Evolutionary conservation across 495 filamentous ascomycete species (phyloP).

Genomic region (Poronia punctata): DNA sequence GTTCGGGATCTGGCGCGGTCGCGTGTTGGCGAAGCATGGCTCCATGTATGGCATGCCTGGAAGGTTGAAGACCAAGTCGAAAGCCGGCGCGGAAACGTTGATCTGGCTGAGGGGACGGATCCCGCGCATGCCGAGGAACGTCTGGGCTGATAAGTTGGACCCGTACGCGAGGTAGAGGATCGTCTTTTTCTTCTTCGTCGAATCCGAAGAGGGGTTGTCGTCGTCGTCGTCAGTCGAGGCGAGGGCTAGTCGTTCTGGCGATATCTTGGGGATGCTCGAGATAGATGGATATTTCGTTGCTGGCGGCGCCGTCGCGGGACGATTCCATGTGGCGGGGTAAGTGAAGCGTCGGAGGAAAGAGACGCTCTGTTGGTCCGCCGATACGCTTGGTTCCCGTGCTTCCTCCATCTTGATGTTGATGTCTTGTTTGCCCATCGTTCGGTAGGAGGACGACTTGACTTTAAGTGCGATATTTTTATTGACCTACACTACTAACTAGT

Average conservation of each 20-base stretch:
- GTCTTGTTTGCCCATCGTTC: too few species aligned
- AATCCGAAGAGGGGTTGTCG: conserved; percentile 5
- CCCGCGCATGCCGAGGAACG: conserved; percentile 66
- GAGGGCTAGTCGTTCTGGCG: conserved; percentile 19
- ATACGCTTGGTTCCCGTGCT: conserved; percentile 1
- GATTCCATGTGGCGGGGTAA: conserved; percentile 8
- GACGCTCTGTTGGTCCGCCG: conserved; percentile 9
- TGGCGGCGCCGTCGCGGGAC: neutral
- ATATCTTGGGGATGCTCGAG: conserved; percentile 19
- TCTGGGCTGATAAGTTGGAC: conserved; percentile 72
- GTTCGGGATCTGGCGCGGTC: conserved; percentile 46
- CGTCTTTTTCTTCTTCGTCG: too few species aligned
- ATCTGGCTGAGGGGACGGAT: conserved; percentile 72
- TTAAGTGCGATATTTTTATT: too few species aligned
- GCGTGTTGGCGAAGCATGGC: conserved; percentile 86
- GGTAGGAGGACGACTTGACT: too few species aligned
- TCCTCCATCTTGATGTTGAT: conserved; percentile 9
- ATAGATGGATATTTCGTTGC: conserved; percentile 8
- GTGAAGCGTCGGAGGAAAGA: conserved; percentile 8
- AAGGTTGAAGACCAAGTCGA: conserved; percentile 76
- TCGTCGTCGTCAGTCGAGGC: conserved; percentile 14
- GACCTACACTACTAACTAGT: too few species aligned
- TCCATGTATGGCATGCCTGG: conserved; percentile 80
- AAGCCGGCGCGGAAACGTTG: conserved; percentile 70
- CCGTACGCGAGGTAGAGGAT: conserved; percentile 93